phyloP scores from a whole-genome alignment of 2,329 filamentous ascomycete genomes.

The Ramularia endophylla region DNA sequence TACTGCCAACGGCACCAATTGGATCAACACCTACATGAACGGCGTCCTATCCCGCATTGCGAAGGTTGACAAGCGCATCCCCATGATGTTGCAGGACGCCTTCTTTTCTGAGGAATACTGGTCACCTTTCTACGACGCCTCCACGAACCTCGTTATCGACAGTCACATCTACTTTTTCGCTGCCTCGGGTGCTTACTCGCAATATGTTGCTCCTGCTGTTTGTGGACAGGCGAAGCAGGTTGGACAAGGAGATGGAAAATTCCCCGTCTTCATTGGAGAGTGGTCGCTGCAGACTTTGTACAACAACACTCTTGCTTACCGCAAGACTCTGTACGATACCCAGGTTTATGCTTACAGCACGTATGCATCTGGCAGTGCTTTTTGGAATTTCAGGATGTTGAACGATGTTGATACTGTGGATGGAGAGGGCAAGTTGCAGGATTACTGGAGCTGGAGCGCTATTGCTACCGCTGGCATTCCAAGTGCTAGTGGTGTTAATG shows the following conservation, averaged over 20 bases:
- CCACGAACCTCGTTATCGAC: slow-evolving; percentile 30
- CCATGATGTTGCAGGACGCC: slow-evolving; percentile 31
- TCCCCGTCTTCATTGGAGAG: slow-evolving; percentile 33
- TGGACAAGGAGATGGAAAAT: slow-evolving; percentile 20
- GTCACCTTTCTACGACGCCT: slow-evolving; percentile 22
- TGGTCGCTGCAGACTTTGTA: slow-evolving; percentile 30
- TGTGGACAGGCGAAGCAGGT: slow-evolving; percentile 23
- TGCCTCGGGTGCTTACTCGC: slow-evolving; percentile 19
- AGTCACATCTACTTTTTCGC: slow-evolving; percentile 30
- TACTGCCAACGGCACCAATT: slow-evolving; percentile 25
- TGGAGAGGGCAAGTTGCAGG: slow-evolving; percentile 8
- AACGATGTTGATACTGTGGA: slow-evolving; percentile 7
- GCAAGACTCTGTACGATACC: slow-evolving; percentile 29
- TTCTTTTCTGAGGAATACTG: slow-evolving; percentile 27
- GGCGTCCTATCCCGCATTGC: slow-evolving; percentile 23
- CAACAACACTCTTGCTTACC: slow-evolving; percentile 29
- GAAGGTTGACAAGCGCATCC: slow-evolving; percentile 26
- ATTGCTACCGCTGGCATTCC: slow-evolving; percentile 1
- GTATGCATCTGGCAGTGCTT: slow-evolving; percentile 27
- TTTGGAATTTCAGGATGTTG: slow-evolving; percentile 10
- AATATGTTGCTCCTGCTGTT: slow-evolving; percentile 24
- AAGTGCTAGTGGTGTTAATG: background rate
- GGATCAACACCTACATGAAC: slow-evolving; percentile 32
- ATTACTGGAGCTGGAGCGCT: slow-evolving; percentile 9
- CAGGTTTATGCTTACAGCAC: slow-evolving; percentile 31